These are phyloP conservation scores for Clarireedia homoeocarpa DNA, from an alignment of 2,329 filamentous ascomycete species.

Conservation along the genomic window DNA sequence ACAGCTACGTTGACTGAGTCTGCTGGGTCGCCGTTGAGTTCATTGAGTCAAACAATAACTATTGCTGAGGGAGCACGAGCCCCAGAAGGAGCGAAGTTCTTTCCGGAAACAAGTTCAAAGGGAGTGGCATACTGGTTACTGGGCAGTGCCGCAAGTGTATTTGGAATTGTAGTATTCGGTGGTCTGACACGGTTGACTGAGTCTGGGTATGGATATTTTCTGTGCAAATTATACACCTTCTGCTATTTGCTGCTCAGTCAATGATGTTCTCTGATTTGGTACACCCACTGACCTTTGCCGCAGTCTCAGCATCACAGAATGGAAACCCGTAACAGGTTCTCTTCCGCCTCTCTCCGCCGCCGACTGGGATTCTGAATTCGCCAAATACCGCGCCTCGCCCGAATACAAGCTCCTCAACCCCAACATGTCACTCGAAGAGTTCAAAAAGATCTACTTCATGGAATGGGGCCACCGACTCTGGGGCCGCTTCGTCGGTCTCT, in stretches of 20 bases:
- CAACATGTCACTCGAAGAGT: conserved; percentile 85
- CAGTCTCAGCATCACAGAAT: conserved; percentile 96
- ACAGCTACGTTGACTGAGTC: conserved; percentile 9
- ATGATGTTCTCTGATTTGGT: background rate
- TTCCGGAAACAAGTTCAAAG: conserved; percentile 56
- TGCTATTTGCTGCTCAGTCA: background rate
- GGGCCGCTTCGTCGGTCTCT: conserved; percentile 84
- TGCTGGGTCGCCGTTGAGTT: conserved; percentile 16
- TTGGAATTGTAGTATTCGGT: conserved; percentile 93
- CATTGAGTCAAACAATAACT: conserved; percentile 20
- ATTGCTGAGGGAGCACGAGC: background rate
- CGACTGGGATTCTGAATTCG: conserved; percentile 90
- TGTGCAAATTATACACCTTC: conserved; percentile 12
- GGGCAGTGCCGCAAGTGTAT: conserved; percentile 85
- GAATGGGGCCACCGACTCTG: conserved; percentile 95
- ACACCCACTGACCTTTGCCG: background rate
- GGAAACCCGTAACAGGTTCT: conserved; percentile 91
- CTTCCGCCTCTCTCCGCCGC: conserved; percentile 69
- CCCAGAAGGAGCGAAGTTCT: conserved; percentile 15
- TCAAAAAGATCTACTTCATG: conserved; percentile 99
- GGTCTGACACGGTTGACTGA: conserved; percentile 91
- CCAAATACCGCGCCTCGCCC: conserved; percentile 84
- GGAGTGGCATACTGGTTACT: conserved; percentile 86
- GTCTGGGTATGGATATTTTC: conserved; percentile 59
- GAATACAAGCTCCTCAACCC: conserved; percentile 91